These are phyloP conservation scores for Ogataea allantospora DNA, from an alignment of 805 yeast species.

Conservation along the genomic window DNA sequence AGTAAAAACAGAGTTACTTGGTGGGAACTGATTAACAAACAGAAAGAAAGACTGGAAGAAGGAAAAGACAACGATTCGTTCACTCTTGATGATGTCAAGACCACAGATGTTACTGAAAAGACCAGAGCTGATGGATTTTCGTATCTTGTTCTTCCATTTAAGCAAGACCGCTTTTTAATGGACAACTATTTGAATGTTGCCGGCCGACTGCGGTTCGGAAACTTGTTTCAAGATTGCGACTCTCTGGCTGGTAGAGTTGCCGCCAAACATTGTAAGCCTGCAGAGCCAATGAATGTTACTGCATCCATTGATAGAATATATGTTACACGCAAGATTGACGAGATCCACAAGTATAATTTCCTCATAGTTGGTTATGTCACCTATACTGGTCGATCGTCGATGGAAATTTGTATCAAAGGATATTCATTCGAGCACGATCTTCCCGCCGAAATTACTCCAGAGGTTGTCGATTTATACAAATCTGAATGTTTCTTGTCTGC, in stretches of 20 bases:
- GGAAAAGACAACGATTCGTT: conserved; percentile 72
- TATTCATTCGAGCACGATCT: conserved; percentile 62
- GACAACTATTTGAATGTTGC: conserved; percentile 87
- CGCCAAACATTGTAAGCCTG: conserved; percentile 89
- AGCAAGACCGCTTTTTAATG: conserved; percentile 75
- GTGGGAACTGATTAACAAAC: conserved; percentile 79
- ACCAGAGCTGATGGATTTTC: conserved; percentile 77
- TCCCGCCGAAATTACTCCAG: conserved; percentile 52
- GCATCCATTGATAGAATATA: conserved; percentile 92
- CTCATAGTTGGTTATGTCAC: conserved; percentile 87
- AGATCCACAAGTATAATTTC: conserved; percentile 70
- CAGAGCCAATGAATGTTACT: conserved; percentile 92
- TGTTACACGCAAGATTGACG: conserved; percentile 81
- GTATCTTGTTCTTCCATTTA: conserved; percentile 72
- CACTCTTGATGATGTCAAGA: conserved; percentile 68
- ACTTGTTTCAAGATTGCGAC: conserved; percentile 89
- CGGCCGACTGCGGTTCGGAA: conserved; percentile 91
- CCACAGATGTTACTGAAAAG: conserved; percentile 67
- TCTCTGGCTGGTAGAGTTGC: conserved; percentile 94
- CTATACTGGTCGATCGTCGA: conserved; percentile 92
- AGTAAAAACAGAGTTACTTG: conserved; percentile 61
- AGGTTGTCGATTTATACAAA: conserved; percentile 47
- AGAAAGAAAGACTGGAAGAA: conserved; percentile 64
- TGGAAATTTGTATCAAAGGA: conserved; percentile 92
- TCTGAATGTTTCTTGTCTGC: conserved; percentile 81